Percentiles rank a stretch among this genome's conserved stretches.
These are phyloP conservation scores for Elsinoe batatas DNA, from an alignment of 2,329 filamentous ascomycete genomes.

Conservation along the genomic window DNA sequence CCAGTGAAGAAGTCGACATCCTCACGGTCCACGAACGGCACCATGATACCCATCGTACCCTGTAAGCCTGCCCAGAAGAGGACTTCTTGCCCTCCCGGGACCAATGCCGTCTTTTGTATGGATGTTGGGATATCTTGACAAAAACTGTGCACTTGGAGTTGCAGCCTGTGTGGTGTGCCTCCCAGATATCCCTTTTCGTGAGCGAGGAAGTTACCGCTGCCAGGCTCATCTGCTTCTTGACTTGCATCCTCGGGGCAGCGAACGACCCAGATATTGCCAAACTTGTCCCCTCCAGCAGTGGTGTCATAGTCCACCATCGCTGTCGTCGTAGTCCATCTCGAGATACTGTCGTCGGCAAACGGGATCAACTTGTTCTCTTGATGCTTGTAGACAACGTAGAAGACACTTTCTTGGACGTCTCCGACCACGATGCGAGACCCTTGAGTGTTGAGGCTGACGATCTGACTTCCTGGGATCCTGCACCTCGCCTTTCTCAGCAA, in stretches of 20 bases:
- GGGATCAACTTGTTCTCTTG: slow-evolving; percentile 85
- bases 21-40: slow-evolving; percentile 84
- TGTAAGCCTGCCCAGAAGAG: slow-evolving; percentile 90
- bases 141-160: slow-evolving; percentile 80
- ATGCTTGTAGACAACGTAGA: slow-evolving; percentile 87
- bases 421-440: slow-evolving; percentile 85
- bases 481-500: slow-evolving; percentile 69
- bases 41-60: slow-evolving; percentile 84
- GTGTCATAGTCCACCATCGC: slow-evolving; percentile 98
- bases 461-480: slow-evolving; percentile 44
- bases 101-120: slow-evolving; percentile 78
- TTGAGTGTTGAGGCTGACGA: slow-evolving; percentile 80
- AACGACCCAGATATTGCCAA: slow-evolving; percentile 90
- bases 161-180: slow-evolving; percentile 74
- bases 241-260: slow-evolving; percentile 79
- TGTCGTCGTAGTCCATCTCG: slow-evolving; percentile 82
- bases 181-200: slow-evolving; percentile 86
- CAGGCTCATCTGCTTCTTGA: slow-evolving; percentile 84
- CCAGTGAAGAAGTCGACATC: slow-evolving; percentile 97
- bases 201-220: slow-evolving; percentile 78
- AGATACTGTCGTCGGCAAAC: slow-evolving; percentile 81
- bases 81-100: slow-evolving; percentile 84
- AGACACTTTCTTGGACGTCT: slow-evolving; percentile 85
- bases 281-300: slow-evolving; percentile 89
- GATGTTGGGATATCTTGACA: slow-evolving; percentile 86